These are phyloP conservation scores for Pyrrhoderma noxium DNA, from an alignment of 1,284 basidiomycete genomes.

Conservation along the genomic window DNA sequence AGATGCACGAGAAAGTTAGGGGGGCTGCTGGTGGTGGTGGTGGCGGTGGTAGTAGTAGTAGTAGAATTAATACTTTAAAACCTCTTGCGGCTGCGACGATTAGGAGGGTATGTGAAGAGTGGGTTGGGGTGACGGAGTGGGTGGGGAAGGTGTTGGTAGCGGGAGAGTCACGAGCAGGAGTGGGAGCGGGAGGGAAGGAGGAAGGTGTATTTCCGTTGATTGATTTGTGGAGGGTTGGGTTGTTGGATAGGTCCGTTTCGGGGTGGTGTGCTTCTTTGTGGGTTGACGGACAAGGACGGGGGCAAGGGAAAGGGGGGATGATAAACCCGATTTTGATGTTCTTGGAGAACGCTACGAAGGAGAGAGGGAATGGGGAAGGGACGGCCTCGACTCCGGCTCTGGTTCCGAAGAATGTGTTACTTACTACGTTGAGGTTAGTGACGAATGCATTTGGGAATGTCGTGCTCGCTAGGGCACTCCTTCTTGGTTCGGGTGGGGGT, in stretches of 20 bases:
- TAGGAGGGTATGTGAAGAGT: conserved; percentile 27
- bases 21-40: too few relatives aligned
- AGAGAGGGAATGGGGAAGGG: background rate
- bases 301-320: conserved; percentile 23
- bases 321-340: conserved; percentile 23
- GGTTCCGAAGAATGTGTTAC: conserved; percentile 44
- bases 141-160: conserved; percentile 46
- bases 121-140: conserved; percentile 40
- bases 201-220: conserved; percentile 72
- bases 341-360: conserved; percentile 6
- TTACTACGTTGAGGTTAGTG: conserved; percentile 69
- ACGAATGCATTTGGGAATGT: conserved; percentile 63
- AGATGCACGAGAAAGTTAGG: conserved; percentile 28
- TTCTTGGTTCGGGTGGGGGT: too few relatives aligned
- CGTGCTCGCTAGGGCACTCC: conserved; percentile 44
- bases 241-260: conserved; percentile 56
- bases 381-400: conserved; percentile 2
- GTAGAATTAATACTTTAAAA: too few relatives aligned
- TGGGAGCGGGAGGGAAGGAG: too few relatives aligned
- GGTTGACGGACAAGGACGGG: conserved; percentile 33
- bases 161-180: too few relatives aligned
- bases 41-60: too few relatives aligned
- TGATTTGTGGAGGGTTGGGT: conserved; percentile 77
- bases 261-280: conserved; percentile 38
- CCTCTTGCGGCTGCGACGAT: conserved; percentile 27